phyloP scores from a whole-genome alignment of 169 alveolate species.

The Cryptosporidium xiaoi region DNA sequence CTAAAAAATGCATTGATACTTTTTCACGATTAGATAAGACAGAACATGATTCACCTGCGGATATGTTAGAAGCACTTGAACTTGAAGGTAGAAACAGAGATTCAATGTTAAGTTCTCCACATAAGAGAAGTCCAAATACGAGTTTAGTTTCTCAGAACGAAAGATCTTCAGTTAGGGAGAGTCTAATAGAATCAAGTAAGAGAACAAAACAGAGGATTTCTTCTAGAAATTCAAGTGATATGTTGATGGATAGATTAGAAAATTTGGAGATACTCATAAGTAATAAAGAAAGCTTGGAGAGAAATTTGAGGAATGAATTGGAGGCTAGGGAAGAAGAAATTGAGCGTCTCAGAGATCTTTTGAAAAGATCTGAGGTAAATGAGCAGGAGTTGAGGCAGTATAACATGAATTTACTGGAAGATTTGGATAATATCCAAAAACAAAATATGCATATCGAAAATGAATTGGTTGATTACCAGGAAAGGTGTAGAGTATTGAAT shows the following conservation, averaged over 20 bases:
- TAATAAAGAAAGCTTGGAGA: slow-evolving; percentile 44
- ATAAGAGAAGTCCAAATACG: not conserved
- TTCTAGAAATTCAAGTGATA: slow-evolving; percentile 4
- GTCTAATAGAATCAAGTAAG: not conserved
- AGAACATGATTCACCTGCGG: slow-evolving; percentile 25
- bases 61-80: slow-evolving; percentile 34
- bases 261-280: slow-evolving; percentile 33
- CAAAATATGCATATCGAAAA: slow-evolving; percentile 31
- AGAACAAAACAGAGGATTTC: not conserved
- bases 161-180: not conserved
- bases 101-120: slow-evolving; percentile 6
- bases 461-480: slow-evolving; percentile 53
- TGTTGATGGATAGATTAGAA: slow-evolving; percentile 35
- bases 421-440: slow-evolving; percentile 26
- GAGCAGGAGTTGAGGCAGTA: slow-evolving; percentile 37
- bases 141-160: not conserved
- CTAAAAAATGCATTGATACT: not conserved
- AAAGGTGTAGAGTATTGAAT: slow-evolving; percentile 50
- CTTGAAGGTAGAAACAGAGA: not conserved
- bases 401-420: slow-evolving; percentile 41
- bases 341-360: slow-evolving; percentile 20
- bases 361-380: slow-evolving; percentile 29
- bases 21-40: slow-evolving; percentile 31
- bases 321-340: slow-evolving; percentile 61
- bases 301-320: slow-evolving; percentile 33